Base-by-base conservation (phyloP, 495 filamentous ascomycete genomes). In the Terfezia boudieri region DNA sequence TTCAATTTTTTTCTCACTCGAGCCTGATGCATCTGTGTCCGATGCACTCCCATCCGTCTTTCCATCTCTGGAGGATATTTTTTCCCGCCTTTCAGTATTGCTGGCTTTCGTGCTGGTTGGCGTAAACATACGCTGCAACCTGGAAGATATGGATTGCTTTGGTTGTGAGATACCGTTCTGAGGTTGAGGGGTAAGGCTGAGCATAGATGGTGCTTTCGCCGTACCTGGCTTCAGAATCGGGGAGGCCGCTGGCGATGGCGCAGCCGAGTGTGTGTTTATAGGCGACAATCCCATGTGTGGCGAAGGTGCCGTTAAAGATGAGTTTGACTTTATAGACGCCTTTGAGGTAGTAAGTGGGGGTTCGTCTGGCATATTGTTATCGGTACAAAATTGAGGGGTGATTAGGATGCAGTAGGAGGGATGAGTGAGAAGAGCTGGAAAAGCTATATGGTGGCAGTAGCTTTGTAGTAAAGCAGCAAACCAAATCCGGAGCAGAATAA, bases 81-180 rank as follows among this genome's bases (percentile, higher is more conserved):
- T 14, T 46, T 46, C 41, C 17, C 41, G 41, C 41, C 8, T 14
- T 46, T 46, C 41, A 8, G 58, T 61, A 3, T 61, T 61, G 49
- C 22, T 55, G 14, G 14, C 14, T 55, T 64, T 64, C n/a, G 48
- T 26, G 36, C 60, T 49, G 22, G 49, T 50, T 55, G 61, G 62
- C 16, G 62, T 64, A 48, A 65, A 65, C 53, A 65, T 65, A 14
- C 62, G 59, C 12, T 61, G 59, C 35, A 65, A 14, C 23, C 62
- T 54, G 11, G 62, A 61, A n/a, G 62, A 61, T 35, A 65, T 64
- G 16, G 62, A 55, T 51, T 61, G 64, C 55, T 65, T 65, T 60
- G 64, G 62, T 35, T 53, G 53, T 32, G 36, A 46, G 35, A 50
- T 53, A 26, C 55, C 57, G 35, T 56, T 58, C 23, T 59, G 59